Conservation (phyloP, 2,329 filamentous ascomycete genomes). For the Hymenoscyphus fraxineus region DNA sequence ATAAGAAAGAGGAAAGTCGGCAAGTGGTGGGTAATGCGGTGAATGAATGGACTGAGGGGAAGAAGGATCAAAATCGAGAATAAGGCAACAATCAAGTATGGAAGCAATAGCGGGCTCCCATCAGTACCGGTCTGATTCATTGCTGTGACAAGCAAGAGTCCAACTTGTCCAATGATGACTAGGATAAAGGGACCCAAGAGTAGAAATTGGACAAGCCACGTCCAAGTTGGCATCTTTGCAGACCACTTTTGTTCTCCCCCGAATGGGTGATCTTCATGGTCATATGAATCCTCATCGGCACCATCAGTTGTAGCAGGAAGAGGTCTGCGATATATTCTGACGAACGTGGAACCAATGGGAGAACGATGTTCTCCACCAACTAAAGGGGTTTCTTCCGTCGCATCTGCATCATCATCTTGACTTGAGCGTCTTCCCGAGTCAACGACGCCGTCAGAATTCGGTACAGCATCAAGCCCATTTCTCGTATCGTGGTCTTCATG, state of each 20-base stretch:
- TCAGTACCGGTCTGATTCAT: constrained; percentile 80
- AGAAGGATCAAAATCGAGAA: constrained; percentile 70
- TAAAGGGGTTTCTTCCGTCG: constrained; percentile 55
- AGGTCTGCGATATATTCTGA: constrained; percentile 45
- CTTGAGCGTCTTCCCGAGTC: constrained; percentile 26
- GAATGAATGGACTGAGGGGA: constrained; percentile 78
- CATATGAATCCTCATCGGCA: constrained; percentile 30
- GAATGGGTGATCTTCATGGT: constrained; percentile 46
- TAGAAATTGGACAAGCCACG: constrained; percentile 84
- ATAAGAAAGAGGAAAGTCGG: constrained; percentile 72
- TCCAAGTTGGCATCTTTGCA: constrained; percentile 70
- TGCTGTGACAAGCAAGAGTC: constrained; percentile 66
- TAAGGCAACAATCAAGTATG: constrained; percentile 66
- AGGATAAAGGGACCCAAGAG: constrained; percentile 74
- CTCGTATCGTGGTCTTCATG: constrained; percentile 47
- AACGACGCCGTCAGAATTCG: constrained; percentile 38
- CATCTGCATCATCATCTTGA: constrained; percentile 30
- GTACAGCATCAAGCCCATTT: constrained; percentile 36
- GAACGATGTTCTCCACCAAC: constrained; percentile 43
- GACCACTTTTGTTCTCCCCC: constrained; percentile 84
- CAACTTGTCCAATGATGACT: constrained; percentile 72
- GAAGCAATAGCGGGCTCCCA: constrained; percentile 66
- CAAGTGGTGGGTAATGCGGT: constrained; percentile 79
- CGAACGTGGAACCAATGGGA: constrained; percentile 55
- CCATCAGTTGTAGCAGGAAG: constrained; percentile 25